Evolutionary conservation across 192 early-diverging fungal genomes (phyloP).

Genomic region (Coemansia sp.): DNA sequence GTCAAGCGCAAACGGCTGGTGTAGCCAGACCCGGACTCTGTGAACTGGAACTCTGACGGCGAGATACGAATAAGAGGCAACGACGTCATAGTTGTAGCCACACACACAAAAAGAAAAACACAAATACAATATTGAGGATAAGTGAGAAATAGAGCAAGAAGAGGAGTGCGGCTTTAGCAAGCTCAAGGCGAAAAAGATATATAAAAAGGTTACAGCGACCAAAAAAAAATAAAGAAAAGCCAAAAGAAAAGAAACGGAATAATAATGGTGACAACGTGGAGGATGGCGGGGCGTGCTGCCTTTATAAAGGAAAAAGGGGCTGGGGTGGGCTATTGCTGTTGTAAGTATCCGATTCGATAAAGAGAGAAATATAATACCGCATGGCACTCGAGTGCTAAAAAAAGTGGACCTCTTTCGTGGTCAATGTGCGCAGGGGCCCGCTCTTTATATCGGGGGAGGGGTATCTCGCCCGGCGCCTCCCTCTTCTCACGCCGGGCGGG

Average conservation of each 20-base stretch:
- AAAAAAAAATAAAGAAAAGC: background rate
- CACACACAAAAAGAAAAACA: conserved; percentile 9
- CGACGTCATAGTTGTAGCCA: conserved; percentile 16
- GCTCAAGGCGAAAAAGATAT: background rate
- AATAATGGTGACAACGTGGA: background rate
- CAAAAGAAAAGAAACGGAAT: background rate
- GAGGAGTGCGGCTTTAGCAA: background rate
- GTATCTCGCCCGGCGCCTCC: conserved; percentile 2
- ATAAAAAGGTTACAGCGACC: background rate
- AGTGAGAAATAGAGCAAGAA: background rate
- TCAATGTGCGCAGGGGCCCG: background rate
- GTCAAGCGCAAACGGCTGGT: conserved; percentile 55
- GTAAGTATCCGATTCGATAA: background rate
- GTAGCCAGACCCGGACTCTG: conserved; percentile 48
- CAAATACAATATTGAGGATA: conserved; percentile 5
- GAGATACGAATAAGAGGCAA: conserved; percentile 57
- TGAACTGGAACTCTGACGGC: conserved; percentile 58
- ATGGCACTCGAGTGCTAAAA: background rate
- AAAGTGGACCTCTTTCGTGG: background rate
- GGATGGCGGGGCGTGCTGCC: background rate
- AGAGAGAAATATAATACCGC: background rate
- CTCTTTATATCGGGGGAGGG: background rate
- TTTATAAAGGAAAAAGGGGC: conserved; percentile 3
- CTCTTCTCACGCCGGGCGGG: conserved; percentile 12
- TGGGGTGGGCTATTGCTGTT: background rate